Percentiles rank a stretch among this genome's conserved stretches.
Evolutionary conservation across 192 early-diverging fungal species (phyloP).

Genomic region (Coemansia sp.): DNA sequence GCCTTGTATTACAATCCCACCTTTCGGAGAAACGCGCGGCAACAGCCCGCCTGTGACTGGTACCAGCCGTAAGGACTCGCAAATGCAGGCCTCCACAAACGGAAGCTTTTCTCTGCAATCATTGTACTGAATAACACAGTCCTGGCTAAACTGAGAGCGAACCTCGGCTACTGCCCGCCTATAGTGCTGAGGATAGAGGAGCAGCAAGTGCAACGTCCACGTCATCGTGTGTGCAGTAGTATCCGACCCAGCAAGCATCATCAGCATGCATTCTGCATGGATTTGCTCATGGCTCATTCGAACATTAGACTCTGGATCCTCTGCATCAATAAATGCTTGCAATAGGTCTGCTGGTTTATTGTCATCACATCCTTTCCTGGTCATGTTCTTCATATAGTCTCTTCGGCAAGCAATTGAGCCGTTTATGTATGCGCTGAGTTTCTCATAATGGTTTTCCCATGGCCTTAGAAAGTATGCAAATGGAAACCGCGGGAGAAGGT

Average conservation of each 20-base stretch:
- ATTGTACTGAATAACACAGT: slow-evolving; percentile 22
- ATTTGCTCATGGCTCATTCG: slow-evolving; percentile 46
- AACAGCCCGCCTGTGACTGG: slow-evolving; percentile 34
- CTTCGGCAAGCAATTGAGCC: slow-evolving; percentile 26
- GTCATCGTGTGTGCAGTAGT: slow-evolving; percentile 42
- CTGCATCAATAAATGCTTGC: slow-evolving; percentile 54
- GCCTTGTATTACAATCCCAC: slow-evolving; percentile 26
- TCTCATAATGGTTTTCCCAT: slow-evolving; percentile 30
- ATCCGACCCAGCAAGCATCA: slow-evolving; percentile 45
- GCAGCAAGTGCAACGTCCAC: slow-evolving; percentile 37
- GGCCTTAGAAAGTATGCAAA: slow-evolving; percentile 27
- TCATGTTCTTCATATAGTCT: slow-evolving; percentile 8
- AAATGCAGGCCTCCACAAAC: slow-evolving; percentile 43
- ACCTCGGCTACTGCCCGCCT: slow-evolving; percentile 27
- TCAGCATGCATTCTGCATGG: slow-evolving; percentile 43
- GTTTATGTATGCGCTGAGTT: slow-evolving; percentile 36
- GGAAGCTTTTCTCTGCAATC: slow-evolving; percentile 33
- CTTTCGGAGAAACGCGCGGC: slow-evolving; percentile 28
- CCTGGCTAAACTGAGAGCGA: slow-evolving; percentile 12
- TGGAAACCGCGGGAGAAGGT: slow-evolving; percentile 30
- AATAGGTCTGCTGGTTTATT: slow-evolving; percentile 36
- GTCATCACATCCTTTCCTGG: not conserved
- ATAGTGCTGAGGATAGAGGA: slow-evolving; percentile 32
- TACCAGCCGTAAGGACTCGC: slow-evolving; percentile 41
- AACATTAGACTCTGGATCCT: slow-evolving; percentile 46